These are phyloP conservation scores for Plasmodium vivax DNA, from an alignment of 169 alveolate species.

Conservation along the genomic window DNA sequence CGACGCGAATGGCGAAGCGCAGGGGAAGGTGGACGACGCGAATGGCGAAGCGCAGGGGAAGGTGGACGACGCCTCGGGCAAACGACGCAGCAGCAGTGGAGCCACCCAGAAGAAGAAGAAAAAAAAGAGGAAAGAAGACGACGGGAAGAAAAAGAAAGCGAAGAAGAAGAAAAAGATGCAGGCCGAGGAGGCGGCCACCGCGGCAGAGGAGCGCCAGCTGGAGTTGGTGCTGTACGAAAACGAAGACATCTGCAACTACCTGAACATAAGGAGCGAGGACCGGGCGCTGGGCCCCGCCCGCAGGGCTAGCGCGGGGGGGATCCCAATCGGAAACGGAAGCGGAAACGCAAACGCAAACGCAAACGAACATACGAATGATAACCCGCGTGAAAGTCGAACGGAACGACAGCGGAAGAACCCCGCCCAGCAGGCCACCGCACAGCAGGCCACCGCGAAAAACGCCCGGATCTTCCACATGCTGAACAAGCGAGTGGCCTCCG, in stretches of 20 bases:
- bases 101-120: neutral
- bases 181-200: neutral
- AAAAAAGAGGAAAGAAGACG: neutral
- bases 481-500: slow-evolving; percentile 35
- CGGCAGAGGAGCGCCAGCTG: neutral
- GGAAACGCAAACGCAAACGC: neutral
- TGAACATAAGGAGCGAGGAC: slow-evolving; percentile 31
- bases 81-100: neutral
- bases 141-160: neutral
- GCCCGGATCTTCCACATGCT: slow-evolving; percentile 41
- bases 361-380: neutral
- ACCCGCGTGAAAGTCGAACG: neutral
- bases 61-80: neutral
- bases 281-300: neutral
- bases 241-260: slow-evolving; percentile 44
- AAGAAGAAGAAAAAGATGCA: neutral
- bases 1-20: neutral
- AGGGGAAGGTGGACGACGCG: neutral
- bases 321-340: neutral
- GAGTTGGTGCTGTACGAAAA: slow-evolving; percentile 35
- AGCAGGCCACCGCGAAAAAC: neutral
- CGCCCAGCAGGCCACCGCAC: neutral
- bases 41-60: neutral
- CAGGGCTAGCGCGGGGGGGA: neutral
- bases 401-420: neutral